Conservation (phyloP, 2,329 filamentous ascomycete species). For the Penicillium sclerotigenum region DNA sequence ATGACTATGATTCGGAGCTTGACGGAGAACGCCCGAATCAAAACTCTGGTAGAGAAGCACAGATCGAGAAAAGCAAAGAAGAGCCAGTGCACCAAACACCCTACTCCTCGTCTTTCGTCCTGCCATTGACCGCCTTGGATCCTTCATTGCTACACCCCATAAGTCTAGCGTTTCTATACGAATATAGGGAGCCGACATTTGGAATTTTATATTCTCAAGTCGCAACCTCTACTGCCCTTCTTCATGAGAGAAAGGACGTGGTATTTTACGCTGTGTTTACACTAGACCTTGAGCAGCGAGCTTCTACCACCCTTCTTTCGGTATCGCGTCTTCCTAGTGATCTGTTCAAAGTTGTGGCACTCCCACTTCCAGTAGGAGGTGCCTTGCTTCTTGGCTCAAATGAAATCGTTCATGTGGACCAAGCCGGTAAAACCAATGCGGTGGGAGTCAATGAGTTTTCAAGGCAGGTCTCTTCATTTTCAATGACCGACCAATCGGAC, state of each 20-base stretch:
- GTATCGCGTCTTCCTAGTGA: conserved; percentile 84
- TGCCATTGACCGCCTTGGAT: conserved; percentile 84
- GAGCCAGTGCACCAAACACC: conserved; percentile 55
- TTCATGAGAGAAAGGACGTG: conserved; percentile 74
- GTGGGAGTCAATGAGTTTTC: conserved; percentile 91
- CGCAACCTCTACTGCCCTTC: conserved; percentile 69
- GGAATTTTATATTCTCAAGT: conserved; percentile 81
- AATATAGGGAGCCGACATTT: conserved; percentile 97
- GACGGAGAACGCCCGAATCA: conserved; percentile 63
- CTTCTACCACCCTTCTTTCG: conserved; percentile 87
- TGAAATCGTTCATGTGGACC: conserved; percentile 91
- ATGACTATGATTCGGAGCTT: conserved; percentile 81
- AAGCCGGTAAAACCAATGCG: conserved; percentile 88
- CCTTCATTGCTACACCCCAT: conserved; percentile 82
- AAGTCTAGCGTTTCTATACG: conserved; percentile 88
- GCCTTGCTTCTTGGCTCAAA: conserved; percentile 83
- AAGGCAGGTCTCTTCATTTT: conserved; percentile 75
- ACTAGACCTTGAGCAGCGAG: conserved; percentile 85
- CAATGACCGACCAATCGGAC: conserved; percentile 80
- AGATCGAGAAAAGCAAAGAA: conserved; percentile 33
- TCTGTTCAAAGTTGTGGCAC: conserved; percentile 73
- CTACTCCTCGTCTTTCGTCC: conserved; percentile 87
- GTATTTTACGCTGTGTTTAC: conserved; percentile 93
- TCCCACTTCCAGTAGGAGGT: conserved; percentile 84
- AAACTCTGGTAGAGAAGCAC: conserved; percentile 23